These are phyloP conservation scores for Hanseniaspora uvarum DNA, from an alignment of 1,139 yeast species.

Conservation along the genomic window DNA sequence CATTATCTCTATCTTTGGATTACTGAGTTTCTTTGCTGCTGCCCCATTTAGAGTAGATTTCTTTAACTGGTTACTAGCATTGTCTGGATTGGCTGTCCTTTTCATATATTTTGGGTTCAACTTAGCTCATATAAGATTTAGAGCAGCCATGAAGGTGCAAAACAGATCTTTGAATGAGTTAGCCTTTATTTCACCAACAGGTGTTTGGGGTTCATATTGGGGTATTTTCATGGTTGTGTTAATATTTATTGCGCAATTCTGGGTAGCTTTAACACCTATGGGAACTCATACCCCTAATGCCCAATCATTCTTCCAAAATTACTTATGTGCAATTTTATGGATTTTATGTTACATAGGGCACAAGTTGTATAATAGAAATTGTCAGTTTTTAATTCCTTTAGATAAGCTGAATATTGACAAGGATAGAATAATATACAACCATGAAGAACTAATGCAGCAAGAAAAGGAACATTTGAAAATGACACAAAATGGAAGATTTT, in stretches of 20 bases:
- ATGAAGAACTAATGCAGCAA: constrained; percentile 59
- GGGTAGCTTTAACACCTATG: constrained; percentile 61
- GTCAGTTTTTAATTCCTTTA: constrained; percentile 41
- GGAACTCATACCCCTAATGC: constrained; percentile 39
- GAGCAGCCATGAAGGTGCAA: constrained; percentile 45
- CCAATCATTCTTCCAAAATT: constrained; percentile 44
- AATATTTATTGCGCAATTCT: constrained; percentile 46
- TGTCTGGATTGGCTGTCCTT: constrained; percentile 50
- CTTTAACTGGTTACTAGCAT: constrained; percentile 51
- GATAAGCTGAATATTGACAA: constrained; percentile 50
- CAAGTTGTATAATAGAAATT: constrained; percentile 45
- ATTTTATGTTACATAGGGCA: constrained; percentile 45
- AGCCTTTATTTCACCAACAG: constrained; percentile 44
- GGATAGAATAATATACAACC: constrained; percentile 60
- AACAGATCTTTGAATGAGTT: constrained; percentile 43
- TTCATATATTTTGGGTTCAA: constrained; percentile 54
- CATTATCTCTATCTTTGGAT: constrained; percentile 40
- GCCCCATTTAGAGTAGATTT: constrained; percentile 43
- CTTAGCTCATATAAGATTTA: constrained; percentile 46
- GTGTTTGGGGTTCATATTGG: constrained; percentile 40
- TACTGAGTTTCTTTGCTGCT: constrained; percentile 47
- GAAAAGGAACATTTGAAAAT: constrained; percentile 36
- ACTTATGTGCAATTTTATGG: constrained; percentile 51
- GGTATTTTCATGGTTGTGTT: constrained; percentile 39
- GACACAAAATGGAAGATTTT: constrained; percentile 18